A percentile compares a stretch with the other conserved stretches of the same genome.
Evolutionary conservation across 495 filamentous ascomycete genomes (phyloP).

Genomic region (Penicillium soppii): DNA sequence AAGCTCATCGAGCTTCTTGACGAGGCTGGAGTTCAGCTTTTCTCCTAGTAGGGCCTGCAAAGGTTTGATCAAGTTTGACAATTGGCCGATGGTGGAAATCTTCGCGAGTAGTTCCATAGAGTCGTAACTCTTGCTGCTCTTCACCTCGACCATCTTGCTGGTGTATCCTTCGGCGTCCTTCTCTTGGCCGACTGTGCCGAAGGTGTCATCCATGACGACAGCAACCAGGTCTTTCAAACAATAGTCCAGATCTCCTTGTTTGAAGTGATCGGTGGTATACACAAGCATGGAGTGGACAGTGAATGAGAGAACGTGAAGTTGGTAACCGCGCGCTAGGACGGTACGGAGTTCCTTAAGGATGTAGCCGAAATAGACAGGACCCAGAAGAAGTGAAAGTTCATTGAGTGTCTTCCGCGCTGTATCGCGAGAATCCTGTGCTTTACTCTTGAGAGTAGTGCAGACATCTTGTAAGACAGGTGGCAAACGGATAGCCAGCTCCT

Average conservation of each 20-base stretch:
- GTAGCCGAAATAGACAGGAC: constrained; percentile 80
- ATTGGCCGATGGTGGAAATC: constrained; percentile 67
- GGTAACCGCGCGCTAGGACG: constrained; percentile 79
- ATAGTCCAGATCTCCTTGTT: constrained; percentile 84
- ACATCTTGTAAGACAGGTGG: constrained; percentile 86
- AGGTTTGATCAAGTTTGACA: constrained; percentile 74
- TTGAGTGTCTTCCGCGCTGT: constrained; percentile 84
- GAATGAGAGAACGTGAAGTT: constrained; percentile 92
- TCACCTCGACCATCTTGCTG: constrained; percentile 95
- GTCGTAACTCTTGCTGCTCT: constrained; percentile 95
- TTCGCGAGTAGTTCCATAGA: constrained; percentile 92
- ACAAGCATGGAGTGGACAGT: constrained; percentile 92
- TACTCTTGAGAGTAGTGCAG: constrained; percentile 86
- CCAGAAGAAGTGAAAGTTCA: constrained; percentile 75
- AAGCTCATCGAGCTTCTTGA: constrained; percentile 87
- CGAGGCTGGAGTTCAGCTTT: constrained; percentile 74
- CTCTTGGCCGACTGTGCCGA: constrained; percentile 91
- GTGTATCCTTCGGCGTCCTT: constrained; percentile 96
- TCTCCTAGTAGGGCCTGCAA: constrained; percentile 75
- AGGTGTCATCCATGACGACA: constrained; percentile 96
- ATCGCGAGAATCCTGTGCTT: constrained; percentile 83
- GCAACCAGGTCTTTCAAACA: constrained; percentile 74
- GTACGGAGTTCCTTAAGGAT: constrained; percentile 88
- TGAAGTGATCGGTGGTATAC: constrained; percentile 66
- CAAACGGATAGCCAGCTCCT: constrained; percentile 68